These are phyloP conservation scores for Gymnopilus junonius DNA, from an alignment of 768 basidiomycete genomes.

Conservation along the genomic window DNA sequence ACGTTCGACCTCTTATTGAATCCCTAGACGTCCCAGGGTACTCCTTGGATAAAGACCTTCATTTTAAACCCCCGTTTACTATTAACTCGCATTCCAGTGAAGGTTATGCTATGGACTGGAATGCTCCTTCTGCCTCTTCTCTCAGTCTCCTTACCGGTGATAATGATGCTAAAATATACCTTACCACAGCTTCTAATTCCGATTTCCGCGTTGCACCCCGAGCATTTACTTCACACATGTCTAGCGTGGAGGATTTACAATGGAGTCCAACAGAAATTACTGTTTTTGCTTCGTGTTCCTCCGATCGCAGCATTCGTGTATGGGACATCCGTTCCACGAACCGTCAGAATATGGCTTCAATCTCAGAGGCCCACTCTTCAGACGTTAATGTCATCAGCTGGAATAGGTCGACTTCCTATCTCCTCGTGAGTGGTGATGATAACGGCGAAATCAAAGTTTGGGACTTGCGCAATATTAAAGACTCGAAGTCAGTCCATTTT, in stretches of 20 bases:
- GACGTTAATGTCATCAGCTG: conserved; percentile 99
- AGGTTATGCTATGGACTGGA: conserved; percentile 99
- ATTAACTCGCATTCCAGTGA: conserved; percentile 86
- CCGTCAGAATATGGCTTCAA: conserved; percentile 83
- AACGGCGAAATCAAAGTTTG: conserved; percentile 97
- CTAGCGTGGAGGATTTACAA: conserved; percentile 94
- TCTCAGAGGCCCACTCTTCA: conserved; percentile 81
- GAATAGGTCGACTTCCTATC: conserved; percentile 84
- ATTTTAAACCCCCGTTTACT: conserved; percentile 75
- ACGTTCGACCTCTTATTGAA: conserved; percentile 90
- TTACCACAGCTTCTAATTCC: conserved; percentile 83
- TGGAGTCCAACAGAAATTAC: conserved; percentile 96
- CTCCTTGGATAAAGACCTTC: conserved; percentile 61
- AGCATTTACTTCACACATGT: conserved; percentile 89
- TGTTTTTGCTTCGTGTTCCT: conserved; percentile 96
- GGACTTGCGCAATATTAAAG: conserved; percentile 93
- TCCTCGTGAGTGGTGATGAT: conserved; percentile 93
- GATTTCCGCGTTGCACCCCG: conserved; percentile 83
- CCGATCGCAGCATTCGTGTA: conserved; percentile 86
- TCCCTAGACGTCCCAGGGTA: conserved; percentile 88
- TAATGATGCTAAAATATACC: conserved; percentile 86
- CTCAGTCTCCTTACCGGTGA: conserved; percentile 91
- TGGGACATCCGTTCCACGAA: conserved; percentile 96
- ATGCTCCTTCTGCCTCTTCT: conserved; percentile 70
- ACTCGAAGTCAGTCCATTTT: conserved; percentile 57